Conservation (phyloP, 1,284 basidiomycete genomes). For the Fistulinella staudtii region DNA sequence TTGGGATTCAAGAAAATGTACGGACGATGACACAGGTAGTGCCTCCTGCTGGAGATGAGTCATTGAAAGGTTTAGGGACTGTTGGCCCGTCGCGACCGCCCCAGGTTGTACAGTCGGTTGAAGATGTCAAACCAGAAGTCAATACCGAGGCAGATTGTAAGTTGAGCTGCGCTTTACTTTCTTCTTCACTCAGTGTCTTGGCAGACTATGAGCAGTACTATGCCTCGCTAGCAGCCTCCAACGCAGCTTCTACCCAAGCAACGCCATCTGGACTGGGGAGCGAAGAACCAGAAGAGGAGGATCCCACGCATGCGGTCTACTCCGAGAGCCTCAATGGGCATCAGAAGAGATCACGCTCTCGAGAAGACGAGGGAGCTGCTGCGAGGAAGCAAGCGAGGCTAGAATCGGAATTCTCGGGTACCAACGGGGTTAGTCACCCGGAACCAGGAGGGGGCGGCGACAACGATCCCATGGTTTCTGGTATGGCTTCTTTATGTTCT, state of each 20-base stretch:
- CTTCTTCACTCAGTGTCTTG: constrained; percentile 2
- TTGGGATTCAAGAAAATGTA: constrained; percentile 70
- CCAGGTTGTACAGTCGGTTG: constrained; percentile 27
- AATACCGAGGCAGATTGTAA: constrained; percentile 61
- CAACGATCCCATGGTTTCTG: constrained; percentile 54
- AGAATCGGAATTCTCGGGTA: constrained; percentile 22
- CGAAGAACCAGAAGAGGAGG: constrained; percentile 58
- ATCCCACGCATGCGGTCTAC: constrained; percentile 58
- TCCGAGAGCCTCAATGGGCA: constrained; percentile 66
- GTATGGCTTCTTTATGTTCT: constrained; percentile 39
- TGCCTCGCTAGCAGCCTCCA: constrained; percentile 64
- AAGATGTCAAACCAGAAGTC: constrained; percentile 54
- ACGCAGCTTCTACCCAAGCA: constrained; percentile 50
- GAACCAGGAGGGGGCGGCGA: background rate
- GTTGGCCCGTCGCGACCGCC: constrained; percentile 38
- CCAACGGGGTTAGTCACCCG: constrained; percentile 1
- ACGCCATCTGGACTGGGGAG: constrained; percentile 53
- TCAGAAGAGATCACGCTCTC: constrained; percentile 65
- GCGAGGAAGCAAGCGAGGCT: constrained; percentile 47
- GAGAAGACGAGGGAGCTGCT: constrained; percentile 48
- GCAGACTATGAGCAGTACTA: constrained; percentile 78
- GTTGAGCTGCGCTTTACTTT: constrained; percentile 22
- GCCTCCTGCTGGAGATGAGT: constrained; percentile 57
- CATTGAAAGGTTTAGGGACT: constrained; percentile 60
- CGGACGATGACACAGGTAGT: constrained; percentile 39